A percentile compares a stretch with the other conserved stretches of the same genome.
These are phyloP conservation scores for Aureobasidium sp. DNA, from an alignment of 2,329 filamentous ascomycete species.

Conservation along the genomic window DNA sequence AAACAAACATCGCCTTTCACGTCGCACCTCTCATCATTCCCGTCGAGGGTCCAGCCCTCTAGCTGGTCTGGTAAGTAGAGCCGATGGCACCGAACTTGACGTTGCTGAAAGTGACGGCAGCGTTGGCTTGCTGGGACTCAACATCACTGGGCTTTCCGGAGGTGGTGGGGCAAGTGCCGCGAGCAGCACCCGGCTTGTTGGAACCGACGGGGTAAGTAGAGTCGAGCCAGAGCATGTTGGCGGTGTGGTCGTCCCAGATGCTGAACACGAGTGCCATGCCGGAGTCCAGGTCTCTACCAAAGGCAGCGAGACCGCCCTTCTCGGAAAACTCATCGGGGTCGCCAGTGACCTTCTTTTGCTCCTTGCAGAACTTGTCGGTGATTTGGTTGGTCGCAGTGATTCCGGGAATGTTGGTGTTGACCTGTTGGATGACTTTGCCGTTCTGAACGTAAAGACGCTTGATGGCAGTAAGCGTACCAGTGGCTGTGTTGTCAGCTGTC, in stretches of 20 bases:
- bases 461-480: slow-evolving; percentile 50
- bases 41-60: not conserved
- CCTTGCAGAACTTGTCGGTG: slow-evolving; percentile 51
- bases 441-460: slow-evolving; percentile 60
- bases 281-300: slow-evolving; percentile 48
- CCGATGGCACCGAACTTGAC: slow-evolving; percentile 25
- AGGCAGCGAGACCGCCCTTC: slow-evolving; percentile 50
- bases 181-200: slow-evolving; percentile 21
- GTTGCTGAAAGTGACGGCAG: slow-evolving; percentile 22
- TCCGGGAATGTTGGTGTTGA: slow-evolving; percentile 36
- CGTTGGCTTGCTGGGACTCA: slow-evolving; percentile 19
- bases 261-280: slow-evolving; percentile 61
- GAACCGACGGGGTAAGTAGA: slow-evolving; percentile 23
- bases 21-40: not conserved
- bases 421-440: slow-evolving; percentile 45
- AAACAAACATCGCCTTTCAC: too few relatives aligned
- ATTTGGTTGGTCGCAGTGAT: slow-evolving; percentile 47
- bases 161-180: slow-evolving; percentile 22
- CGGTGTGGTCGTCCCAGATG: slow-evolving; percentile 57
- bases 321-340: slow-evolving; percentile 43
- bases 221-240: slow-evolving; percentile 71
- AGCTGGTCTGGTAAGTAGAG: slow-evolving; percentile 10
- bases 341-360: slow-evolving; percentile 27
- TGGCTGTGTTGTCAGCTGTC: slow-evolving; percentile 37
- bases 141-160: slow-evolving; percentile 21